A percentile compares a stretch with the other conserved stretches of the same genome.
phyloP scores from a whole-genome alignment of 148 eudicot genomes.

The Talinum fruticosum region DNA sequence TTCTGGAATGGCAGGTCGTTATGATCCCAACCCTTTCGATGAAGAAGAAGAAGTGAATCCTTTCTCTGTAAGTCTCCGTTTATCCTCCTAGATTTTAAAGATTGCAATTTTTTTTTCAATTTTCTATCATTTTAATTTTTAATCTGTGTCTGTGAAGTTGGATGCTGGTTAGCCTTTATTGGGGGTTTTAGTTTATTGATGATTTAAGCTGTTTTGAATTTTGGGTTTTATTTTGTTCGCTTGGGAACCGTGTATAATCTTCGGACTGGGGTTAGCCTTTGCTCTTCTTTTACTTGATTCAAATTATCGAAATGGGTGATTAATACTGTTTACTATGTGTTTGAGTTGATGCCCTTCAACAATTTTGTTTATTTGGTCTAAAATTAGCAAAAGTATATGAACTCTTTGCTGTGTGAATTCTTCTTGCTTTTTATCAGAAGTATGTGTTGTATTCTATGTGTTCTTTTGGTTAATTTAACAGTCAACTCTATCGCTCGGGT shows the following conservation, averaged over 20 bases:
- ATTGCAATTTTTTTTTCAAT: neutral
- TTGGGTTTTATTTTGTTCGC: conserved; percentile 2
- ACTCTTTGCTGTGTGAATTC: neutral
- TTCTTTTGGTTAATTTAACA: neutral
- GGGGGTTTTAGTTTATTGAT: neutral
- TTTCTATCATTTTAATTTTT: neutral
- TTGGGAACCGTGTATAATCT: neutral
- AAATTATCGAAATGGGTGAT: neutral
- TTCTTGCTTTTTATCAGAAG: neutral
- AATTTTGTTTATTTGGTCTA: neutral
- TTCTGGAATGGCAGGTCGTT: conserved; percentile 59
- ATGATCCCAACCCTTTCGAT: conserved; percentile 77
- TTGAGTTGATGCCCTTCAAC: neutral
- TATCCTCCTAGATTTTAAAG: neutral
- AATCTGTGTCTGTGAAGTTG: neutral
- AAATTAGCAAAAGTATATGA: neutral
- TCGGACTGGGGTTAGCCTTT: conserved; percentile 13
- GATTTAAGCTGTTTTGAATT: neutral
- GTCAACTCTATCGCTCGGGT: neutral
- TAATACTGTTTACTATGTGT: neutral
- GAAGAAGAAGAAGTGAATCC: conserved; percentile 73
- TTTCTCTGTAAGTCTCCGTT: conserved; percentile 44
- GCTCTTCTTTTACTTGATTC: conserved; percentile 12
- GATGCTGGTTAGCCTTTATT: neutral
- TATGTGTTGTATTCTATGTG: neutral